Base-by-base conservation (phyloP, 2,329 filamentous ascomycete species). In the Stagonosporopsis cucurbitacearum region DNA sequence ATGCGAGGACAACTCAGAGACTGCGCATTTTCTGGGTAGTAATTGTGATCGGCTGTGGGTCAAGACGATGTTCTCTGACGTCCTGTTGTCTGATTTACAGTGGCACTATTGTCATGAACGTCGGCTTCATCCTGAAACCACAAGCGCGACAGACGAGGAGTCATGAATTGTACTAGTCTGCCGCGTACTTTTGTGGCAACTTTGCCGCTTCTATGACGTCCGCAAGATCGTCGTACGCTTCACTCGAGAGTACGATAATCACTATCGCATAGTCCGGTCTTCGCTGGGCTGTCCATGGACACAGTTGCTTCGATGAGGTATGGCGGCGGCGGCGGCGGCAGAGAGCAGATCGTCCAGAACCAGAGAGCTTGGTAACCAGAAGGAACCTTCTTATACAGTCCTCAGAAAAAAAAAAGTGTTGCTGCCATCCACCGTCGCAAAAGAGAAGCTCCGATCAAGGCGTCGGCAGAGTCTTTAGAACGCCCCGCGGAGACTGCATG, bases 141-240 rank as follows among this genome's bases (percentile, higher is more conserved):
- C 32, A 50, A 50, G 53, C 42, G 53, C 46, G 35, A 49, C 52
- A 55, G 26, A 36, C 41, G 40, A 50, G n/a, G 41, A 49, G n/a
- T 35, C 35, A 23, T 35, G 20, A 15, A 17, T 28, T 50, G 40
- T 28, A n/a, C 20, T 25, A 40, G 45, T 12, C 33, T 13, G 43
- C 28, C 35, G 30, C 20, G 19, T 28, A 23, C 17, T 23, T 46
- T 25, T 41, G 35, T 23, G 53, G 46, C 23, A 55, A 42, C 7
- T 42, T 36, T 50, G 46, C 46, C 53, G 46, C 35, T 13, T 6
- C 15, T 9, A 35, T 41, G 15, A 39, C 32, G 40, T 6, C n/a
- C 40, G 13, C 33, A 4, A 17, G 15, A 11, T 26, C 8, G 8
- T 33, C n/a, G 15, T 32, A 23, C 32, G 43, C 32, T 32, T 39